Conservation (phyloP, 2,329 filamentous ascomycete species). For the Coleophoma crateriformis region DNA sequence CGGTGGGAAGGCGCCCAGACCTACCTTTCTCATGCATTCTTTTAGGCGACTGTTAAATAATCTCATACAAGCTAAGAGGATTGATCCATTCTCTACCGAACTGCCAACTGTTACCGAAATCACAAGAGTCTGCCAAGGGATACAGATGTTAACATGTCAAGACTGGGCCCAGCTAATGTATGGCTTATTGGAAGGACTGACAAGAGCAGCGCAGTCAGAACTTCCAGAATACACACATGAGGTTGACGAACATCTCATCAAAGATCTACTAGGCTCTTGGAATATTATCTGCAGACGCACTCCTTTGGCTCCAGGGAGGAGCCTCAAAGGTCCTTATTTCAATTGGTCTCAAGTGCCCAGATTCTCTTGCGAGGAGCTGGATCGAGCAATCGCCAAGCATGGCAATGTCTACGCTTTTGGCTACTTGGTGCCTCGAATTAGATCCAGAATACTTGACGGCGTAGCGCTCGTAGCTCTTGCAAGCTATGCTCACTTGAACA, state of each 20-base stretch:
- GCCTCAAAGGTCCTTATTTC: conserved; percentile 3
- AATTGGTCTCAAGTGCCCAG: conserved; percentile 20
- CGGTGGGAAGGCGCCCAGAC: conserved; percentile 6
- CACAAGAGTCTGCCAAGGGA: conserved; percentile 13
- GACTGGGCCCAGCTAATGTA: conserved; percentile 22
- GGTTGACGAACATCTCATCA: conserved; percentile 9
- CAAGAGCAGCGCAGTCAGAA: conserved; percentile 4
- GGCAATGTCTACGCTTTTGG: conserved; percentile 12
- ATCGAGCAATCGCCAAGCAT: conserved; percentile 4
- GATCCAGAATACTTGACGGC: conserved; percentile 3
- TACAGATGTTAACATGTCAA: conserved; percentile 15
- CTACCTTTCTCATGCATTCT: conserved; percentile 11
- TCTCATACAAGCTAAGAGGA: conserved; percentile 14
- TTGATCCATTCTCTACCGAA: conserved; percentile 11
- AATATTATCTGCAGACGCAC: conserved; percentile 19
- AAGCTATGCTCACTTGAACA: conserved; percentile 17
- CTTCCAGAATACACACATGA: neutral
- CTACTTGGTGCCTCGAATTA: conserved; percentile 14
- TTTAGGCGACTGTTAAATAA: conserved; percentile 12
- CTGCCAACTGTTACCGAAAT: conserved; percentile 23
- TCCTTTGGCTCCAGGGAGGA: neutral
- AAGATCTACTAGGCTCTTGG: conserved; percentile 25
- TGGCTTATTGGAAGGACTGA: conserved; percentile 14
- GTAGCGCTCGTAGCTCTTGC: conserved; percentile 18
- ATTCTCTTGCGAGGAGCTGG: conserved; percentile 6